These are phyloP conservation scores for Maudiozyma saulgeensis DNA, from an alignment of 805 yeast genomes.

Conservation along the genomic window DNA sequence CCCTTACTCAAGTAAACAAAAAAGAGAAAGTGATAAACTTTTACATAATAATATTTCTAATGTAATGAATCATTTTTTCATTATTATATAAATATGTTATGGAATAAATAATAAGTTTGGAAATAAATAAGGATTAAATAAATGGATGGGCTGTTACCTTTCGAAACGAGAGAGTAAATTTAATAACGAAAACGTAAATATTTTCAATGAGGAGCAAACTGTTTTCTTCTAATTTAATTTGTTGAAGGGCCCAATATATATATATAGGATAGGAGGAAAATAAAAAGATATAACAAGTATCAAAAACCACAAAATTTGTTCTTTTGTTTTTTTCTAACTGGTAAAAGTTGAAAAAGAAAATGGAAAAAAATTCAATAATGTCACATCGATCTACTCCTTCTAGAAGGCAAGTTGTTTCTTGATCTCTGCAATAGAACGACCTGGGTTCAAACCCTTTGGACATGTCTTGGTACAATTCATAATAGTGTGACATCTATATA, in stretches of 20 bases:
- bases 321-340: too few species aligned
- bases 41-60: neutral
- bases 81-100: too few species aligned
- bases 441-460: slow-evolving; percentile 98
- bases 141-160: too few species aligned
- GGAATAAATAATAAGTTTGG: too few species aligned
- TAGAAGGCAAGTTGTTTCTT: slow-evolving; percentile 79
- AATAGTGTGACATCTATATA: slow-evolving; percentile 97
- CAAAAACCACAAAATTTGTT: too few species aligned
- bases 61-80: neutral
- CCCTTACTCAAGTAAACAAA: neutral
- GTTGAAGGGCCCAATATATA: too few species aligned
- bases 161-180: neutral
- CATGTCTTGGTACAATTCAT: slow-evolving; percentile 98
- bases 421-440: slow-evolving; percentile 93
- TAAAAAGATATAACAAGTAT: too few species aligned
- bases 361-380: neutral
- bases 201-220: too few species aligned
- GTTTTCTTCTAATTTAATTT: too few species aligned
- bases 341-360: too few species aligned
- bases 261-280: too few species aligned
- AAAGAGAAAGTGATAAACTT: neutral
- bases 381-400: neutral
- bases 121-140: neutral
- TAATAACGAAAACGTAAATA: too few species aligned